Conservation (phyloP, 192 early-diverging fungal genomes). For the Entrophospora sp. region DNA sequence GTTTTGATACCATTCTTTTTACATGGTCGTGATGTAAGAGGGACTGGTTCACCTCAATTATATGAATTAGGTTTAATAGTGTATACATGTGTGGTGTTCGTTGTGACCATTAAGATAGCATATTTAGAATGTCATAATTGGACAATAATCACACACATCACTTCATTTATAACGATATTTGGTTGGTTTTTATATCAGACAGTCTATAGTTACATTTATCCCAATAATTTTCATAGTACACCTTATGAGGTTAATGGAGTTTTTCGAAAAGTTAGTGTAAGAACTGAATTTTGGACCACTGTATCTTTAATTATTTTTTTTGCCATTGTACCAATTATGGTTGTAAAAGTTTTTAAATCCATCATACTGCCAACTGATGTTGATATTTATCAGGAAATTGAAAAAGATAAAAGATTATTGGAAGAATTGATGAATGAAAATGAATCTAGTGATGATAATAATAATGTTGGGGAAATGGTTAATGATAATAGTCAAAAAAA, state of each 20-base stretch:
- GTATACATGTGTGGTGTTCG: conserved; percentile 52
- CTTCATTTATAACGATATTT: conserved; percentile 42
- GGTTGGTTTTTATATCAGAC: conserved; percentile 61
- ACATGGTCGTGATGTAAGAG: conserved; percentile 31
- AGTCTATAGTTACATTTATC: conserved; percentile 51
- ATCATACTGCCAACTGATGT: conserved; percentile 32
- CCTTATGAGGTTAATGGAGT: conserved; percentile 46
- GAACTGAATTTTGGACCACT: conserved; percentile 48
- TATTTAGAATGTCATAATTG: conserved; percentile 62
- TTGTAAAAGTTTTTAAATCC: conserved; percentile 34
- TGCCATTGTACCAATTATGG: conserved; percentile 42
- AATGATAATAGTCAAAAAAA: no score
- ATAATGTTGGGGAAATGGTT: background rate
- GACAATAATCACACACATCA: conserved; percentile 50
- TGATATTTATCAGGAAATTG: conserved; percentile 36
- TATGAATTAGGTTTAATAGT: conserved; percentile 47
- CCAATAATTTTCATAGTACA: conserved; percentile 28
- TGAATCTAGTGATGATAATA: background rate
- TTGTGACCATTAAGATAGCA: conserved; percentile 63
- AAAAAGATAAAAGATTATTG: conserved; percentile 23
- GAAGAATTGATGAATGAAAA: background rate
- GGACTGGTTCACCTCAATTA: conserved; percentile 39
- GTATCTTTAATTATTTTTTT: conserved; percentile 46
- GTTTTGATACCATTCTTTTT: conserved; percentile 44
- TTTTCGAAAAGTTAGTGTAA: conserved; percentile 36